Conservation (phyloP, 352 stramenopile species). For the Pythium plurisporium region DNA sequence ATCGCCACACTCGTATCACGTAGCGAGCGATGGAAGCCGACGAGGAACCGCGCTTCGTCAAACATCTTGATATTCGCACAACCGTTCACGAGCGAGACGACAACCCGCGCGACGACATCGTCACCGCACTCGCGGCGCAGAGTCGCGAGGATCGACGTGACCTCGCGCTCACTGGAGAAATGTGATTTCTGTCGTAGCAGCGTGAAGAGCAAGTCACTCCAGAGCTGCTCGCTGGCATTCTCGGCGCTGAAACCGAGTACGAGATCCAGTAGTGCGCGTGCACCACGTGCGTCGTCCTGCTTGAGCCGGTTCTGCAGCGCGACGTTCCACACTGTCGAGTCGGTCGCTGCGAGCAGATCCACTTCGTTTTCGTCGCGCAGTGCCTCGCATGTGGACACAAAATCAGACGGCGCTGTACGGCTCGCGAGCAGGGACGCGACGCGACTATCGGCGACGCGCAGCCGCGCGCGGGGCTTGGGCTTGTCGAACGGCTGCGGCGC, state of each 20-base stretch:
- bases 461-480: neutral
- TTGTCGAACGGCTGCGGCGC: neutral
- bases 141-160: conserved; percentile 29
- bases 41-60: conserved; percentile 35
- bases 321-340: conserved; percentile 52
- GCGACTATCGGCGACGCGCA: conserved; percentile 30
- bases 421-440: conserved; percentile 35
- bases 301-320: conserved; percentile 52
- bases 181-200: conserved; percentile 44
- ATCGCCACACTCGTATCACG: no score
- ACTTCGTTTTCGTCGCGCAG: conserved; percentile 40
- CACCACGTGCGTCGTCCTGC: conserved; percentile 37
- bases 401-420: conserved; percentile 25
- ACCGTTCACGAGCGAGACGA: conserved; percentile 56
- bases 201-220: conserved; percentile 73
- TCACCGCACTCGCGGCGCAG: conserved; percentile 34
- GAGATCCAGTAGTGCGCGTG: conserved; percentile 47
- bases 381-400: conserved; percentile 32
- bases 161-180: conserved; percentile 27
- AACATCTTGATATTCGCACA: conserved; percentile 67
- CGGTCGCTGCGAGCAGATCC: conserved; percentile 38
- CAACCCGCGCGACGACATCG: conserved; percentile 38
- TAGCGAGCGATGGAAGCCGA: conserved; percentile 43
- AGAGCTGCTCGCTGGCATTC: conserved; percentile 55
- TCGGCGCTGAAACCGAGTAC: conserved; percentile 35